Percentiles rank a stretch among this genome's conserved stretches.
These are phyloP conservation scores for Pseudogymnoascus sp. DNA, from an alignment of 2,329 filamentous ascomycete genomes.

Conservation along the genomic window DNA sequence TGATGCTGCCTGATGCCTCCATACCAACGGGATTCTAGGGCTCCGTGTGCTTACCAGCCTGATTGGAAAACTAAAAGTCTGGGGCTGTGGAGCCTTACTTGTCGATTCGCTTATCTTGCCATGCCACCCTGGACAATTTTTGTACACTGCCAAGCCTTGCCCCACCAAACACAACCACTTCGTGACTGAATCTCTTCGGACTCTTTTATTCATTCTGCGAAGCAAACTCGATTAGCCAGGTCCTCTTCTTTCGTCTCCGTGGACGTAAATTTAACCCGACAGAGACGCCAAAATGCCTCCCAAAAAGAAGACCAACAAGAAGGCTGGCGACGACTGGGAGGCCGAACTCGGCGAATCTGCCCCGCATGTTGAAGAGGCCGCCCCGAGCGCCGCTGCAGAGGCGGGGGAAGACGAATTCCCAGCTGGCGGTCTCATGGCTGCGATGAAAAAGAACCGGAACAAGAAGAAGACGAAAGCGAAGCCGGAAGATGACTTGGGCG, in stretches of 20 bases:
- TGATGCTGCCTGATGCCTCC: neutral
- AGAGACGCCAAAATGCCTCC: constrained; percentile 62
- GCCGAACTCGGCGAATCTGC: constrained; percentile 78
- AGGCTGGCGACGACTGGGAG: constrained; percentile 87
- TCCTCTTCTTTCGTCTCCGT: neutral
- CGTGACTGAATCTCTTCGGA: neutral
- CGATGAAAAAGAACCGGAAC: constrained; percentile 72
- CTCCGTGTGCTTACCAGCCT: neutral
- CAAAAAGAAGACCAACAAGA: constrained; percentile 92
- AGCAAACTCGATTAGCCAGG: neutral
- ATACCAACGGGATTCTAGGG: neutral
- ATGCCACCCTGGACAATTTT: constrained; percentile 8
- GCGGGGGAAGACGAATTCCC: constrained; percentile 37
- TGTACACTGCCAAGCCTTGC: neutral
- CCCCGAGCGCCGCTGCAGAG: constrained; percentile 31
- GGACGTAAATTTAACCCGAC: neutral
- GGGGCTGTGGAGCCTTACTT: neutral
- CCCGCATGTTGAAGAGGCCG: constrained; percentile 39
- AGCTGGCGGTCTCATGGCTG: constrained; percentile 63
- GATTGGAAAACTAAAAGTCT: neutral
- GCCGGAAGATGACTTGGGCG: constrained; percentile 62
- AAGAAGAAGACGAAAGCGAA: constrained; percentile 90
- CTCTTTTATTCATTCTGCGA: neutral
- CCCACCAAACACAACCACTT: constrained; percentile 9
- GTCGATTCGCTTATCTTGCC: constrained; percentile 9